phyloP scores from a whole-genome alignment of 176 grass and related monocot genomes.

The Hyparrhenia diplandra region DNA sequence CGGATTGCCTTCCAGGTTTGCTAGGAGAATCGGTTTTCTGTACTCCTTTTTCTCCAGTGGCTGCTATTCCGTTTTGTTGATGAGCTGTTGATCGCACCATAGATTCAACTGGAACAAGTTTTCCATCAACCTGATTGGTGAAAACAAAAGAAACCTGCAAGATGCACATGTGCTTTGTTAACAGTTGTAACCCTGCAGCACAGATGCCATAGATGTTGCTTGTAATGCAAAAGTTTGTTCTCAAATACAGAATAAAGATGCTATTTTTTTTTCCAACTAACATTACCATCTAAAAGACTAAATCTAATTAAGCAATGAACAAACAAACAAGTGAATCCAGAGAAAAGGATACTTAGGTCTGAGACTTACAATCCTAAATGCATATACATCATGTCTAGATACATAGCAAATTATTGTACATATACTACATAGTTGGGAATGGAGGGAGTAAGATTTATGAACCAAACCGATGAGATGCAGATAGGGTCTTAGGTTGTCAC shows the following conservation, averaged over 20 bases:
- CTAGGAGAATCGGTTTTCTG: conserved; percentile 19
- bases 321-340: neutral
- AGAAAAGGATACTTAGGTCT: neutral
- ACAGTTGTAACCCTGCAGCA: neutral
- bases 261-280: neutral
- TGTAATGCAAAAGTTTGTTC: neutral
- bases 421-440: neutral
- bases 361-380: neutral
- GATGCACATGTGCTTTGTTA: conserved; percentile 29
- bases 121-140: conserved; percentile 96
- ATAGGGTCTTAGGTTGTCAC: conserved; percentile 26
- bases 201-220: neutral
- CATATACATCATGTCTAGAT: neutral
- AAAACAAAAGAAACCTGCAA: conserved; percentile 97
- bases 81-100: conserved; percentile 34
- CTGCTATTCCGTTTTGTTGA: conserved; percentile 27
- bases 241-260: neutral
- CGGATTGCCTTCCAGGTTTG: conserved; percentile 39
- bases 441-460: neutral
- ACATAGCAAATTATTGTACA: neutral
- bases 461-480: neutral
- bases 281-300: neutral
- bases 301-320: conserved; percentile 17
- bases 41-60: conserved; percentile 13
- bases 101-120: conserved; percentile 91